These are phyloP conservation scores for Ustilago cynodontis DNA, from an alignment of 1,284 basidiomycete species.

Conservation along the genomic window DNA sequence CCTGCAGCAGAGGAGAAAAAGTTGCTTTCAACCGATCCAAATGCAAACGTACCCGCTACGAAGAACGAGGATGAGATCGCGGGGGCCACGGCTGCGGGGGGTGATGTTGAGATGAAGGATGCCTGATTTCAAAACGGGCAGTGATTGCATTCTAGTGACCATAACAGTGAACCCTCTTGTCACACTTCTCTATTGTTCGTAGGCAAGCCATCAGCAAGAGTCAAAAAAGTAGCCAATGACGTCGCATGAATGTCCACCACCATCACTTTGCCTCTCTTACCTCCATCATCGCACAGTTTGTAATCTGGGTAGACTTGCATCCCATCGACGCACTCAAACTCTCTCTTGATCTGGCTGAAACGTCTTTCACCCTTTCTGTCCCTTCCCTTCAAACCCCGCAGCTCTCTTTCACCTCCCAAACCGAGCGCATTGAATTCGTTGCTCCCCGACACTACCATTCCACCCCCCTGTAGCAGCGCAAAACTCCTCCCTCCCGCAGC, in stretches of 20 bases:
- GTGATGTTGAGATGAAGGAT: slow-evolving; percentile 43
- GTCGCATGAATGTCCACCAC: slow-evolving; percentile 26
- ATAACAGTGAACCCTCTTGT: background rate
- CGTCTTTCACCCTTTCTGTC: background rate
- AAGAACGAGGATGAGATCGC: slow-evolving; percentile 17
- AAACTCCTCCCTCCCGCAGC: slow-evolving; percentile 14
- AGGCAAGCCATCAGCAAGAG: slow-evolving; percentile 6
- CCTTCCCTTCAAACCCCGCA: slow-evolving; percentile 11
- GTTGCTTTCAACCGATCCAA: slow-evolving; percentile 18
- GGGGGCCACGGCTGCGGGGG: background rate
- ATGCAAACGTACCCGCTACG: slow-evolving; percentile 16
- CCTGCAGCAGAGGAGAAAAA: slow-evolving; percentile 15
- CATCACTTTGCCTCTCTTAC: background rate
- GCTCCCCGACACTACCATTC: slow-evolving; percentile 16
- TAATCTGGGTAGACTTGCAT: slow-evolving; percentile 15
- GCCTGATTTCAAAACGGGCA: background rate
- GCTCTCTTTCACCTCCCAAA: background rate
- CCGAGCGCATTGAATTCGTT: slow-evolving; percentile 21
- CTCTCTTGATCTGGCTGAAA: slow-evolving; percentile 35
- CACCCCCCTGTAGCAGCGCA: background rate
- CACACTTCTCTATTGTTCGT: background rate
- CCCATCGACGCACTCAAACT: slow-evolving; percentile 32
- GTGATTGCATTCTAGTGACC: slow-evolving; percentile 6
- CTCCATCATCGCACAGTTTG: background rate
- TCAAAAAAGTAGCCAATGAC: slow-evolving; percentile 25